Evolutionary conservation across 2,329 filamentous ascomycete species (phyloP), one percentile per base, ranked within the genome.

Genomic region (Fusarium transvaalense): DNA sequence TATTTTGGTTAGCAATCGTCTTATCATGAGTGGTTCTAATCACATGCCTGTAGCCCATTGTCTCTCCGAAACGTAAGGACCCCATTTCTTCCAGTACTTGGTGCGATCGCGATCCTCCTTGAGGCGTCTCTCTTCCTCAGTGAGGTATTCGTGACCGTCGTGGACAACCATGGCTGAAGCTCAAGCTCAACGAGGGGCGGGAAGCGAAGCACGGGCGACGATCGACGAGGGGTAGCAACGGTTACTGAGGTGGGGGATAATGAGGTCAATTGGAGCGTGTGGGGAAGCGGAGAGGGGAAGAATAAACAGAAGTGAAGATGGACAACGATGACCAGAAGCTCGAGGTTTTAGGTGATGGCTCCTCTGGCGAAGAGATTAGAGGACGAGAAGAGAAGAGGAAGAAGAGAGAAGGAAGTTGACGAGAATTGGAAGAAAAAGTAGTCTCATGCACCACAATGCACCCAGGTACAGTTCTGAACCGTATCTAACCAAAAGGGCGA

Each of bases 31-130:
- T 51, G 25, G 37, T 27, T 27, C 25, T 32, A 43, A 56, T 64
- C 59, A 75, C 87, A 77, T 82, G 92, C 92, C 94, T 72, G 94
- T 97, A 60, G 94, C 94, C 95, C 95, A 97, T 83, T 97, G 94
- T 77, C 94, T 86, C 83, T 98, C 95, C 56, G 94, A 89, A 74
- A 97, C 91, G 77, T 97, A 98, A 25, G 94, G 91, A 56, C 95
- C 95, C 94, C 94, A 97, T 89, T 91, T 93, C 88, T 98, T 98
- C 95, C 95, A 98, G 84, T 98, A 98, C 79, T 93, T 95, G 70
- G 82, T 87, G 68, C 91, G 90, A 69, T 95, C 88, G 62, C 90
- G 88, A 80, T 98, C 95, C 77, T 97, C 89, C 77, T 91, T 91
- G 73, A 98, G 86, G 50, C 96, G 91, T 80, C 91, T 92, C 85